Evolutionary conservation across 306 rosid species (phyloP), one percentile per base, ranked within the genome.

Genomic region (Castanea mollissima): DNA sequence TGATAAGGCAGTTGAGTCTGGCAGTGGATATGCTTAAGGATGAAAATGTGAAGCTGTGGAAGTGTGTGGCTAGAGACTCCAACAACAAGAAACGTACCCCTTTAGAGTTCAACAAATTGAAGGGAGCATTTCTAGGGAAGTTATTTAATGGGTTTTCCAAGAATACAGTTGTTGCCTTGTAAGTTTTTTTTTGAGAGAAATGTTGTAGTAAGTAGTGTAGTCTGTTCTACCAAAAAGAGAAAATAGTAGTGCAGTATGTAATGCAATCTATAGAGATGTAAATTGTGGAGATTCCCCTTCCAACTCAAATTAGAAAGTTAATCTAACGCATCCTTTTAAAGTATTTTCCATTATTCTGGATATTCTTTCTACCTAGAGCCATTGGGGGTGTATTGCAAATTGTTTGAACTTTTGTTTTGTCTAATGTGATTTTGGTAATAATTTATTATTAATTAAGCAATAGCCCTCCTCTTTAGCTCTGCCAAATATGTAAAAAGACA

Each of bases 1-100:
- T 85, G 9, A 92, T 94, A 82, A 80, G 88, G 49, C 98, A 94
- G 27, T 78, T 94, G 70, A 92, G 98, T 78, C 59, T 88, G 13
- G 91, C 98, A 4, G 81, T 94, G 52, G 88, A 90, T 85, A 1
- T 92, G 81, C 82, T 92, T 76, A 92, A 88, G 83, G 86, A 92
- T 72, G 97, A 92, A 76, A 94, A 92, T 82, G 79, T 78, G 49
- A 79, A 74, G 82, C 90, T 92, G 83, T 92, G 85, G 75, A 85
- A 76, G 78, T 81, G 71, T 78, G 56, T 88, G 74, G 79, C 87
- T 9, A 83, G 72, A 78, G 88, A 85, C 29, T 82, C 75, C 9
- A 84, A 83, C 23, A 32, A 73, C 6, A 85, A 82, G 70, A 91
- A 87, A 85, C 78, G 78, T 80, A 84, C 77, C 4, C 90, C 90